Base-by-base conservation (phyloP, 2,329 filamentous ascomycete genomes). In the Tolypocladium inflatum region DNA sequence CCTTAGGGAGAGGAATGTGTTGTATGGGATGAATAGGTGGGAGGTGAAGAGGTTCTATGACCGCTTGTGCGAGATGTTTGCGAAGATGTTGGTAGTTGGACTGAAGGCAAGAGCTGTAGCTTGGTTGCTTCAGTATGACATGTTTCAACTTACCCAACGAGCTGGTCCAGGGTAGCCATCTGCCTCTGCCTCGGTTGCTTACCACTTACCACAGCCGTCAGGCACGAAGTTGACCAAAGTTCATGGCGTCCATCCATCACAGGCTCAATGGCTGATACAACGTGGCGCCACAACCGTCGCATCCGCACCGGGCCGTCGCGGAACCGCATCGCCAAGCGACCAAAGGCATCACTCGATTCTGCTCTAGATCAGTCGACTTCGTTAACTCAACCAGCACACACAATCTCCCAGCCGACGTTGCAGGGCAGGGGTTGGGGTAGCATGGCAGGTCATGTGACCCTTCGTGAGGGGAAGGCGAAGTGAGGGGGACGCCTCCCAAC, bases 391-490 rank as follows among this genome's bases (percentile, higher is more conserved):
- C 9, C 17, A 26, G 26, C 45, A n/a, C 45, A n/a, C 26, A 33
- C 15, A 19, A 50, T 33, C 26, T 33, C 15, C 15, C 45, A 30
- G 33, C 17, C 50, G 30, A 35, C 50, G 30, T 38, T 53, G 52
- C 38, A 42, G 37, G 37, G n/a, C 48, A 48, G n/a, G 51, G 42
- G 60, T 59, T 65, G 60, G 60, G 63, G 65, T 59, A 60, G 59
- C 60, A 63, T 61, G 53, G 55, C 59, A 62, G 62, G 63, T 70
- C 68, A 70, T 67, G 67, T 70, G 68, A 70, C 65, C 45, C 19
- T 8, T 56, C 54, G 60, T 67, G 67, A 70, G 68, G 68, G 68
- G 68, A 68, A 70, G 57, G 55, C 59, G 63, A 63, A 63, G 58
- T 38, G 26, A 39, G 50, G 54, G 56, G 55, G 56, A 53, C 21